A percentile compares a stretch with the other conserved stretches of the same genome.
Conservation (phyloP, 1,139 yeast genomes). For the Kurtzmaniella quercitrusa region DNA sequence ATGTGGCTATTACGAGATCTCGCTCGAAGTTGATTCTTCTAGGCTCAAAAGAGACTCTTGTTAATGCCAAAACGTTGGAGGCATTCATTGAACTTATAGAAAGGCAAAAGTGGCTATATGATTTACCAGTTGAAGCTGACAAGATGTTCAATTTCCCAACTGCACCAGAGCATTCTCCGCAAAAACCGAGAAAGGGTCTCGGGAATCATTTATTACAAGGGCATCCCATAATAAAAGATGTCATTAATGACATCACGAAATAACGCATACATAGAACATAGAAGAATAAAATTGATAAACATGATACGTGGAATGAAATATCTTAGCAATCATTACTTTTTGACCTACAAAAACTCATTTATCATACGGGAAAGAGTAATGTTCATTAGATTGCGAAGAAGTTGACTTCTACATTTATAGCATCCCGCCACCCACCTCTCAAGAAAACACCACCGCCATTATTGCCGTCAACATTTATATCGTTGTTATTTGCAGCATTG, state of each 20-base stretch:
- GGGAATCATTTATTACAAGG: slow-evolving; percentile 13
- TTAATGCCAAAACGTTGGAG: slow-evolving; percentile 49
- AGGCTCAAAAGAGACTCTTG: slow-evolving; percentile 70
- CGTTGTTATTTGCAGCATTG: slow-evolving; percentile 3
- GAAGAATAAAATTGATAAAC: neutral
- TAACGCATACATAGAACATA: slow-evolving; percentile 2
- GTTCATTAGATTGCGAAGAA: slow-evolving; percentile 30
- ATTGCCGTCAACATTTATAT: slow-evolving; percentile 4
- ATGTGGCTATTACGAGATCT: slow-evolving; percentile 93
- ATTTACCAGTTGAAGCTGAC: slow-evolving; percentile 45
- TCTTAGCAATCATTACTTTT: too few relatives aligned
- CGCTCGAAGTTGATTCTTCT: slow-evolving; percentile 74
- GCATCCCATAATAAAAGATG: slow-evolving; percentile 22
- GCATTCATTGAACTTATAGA: slow-evolving; percentile 61
- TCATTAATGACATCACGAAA: slow-evolving; percentile 15
- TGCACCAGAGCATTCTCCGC: neutral
- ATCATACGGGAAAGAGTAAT: slow-evolving; percentile 3
- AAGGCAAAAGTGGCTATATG: slow-evolving; percentile 60
- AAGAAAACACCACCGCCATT: slow-evolving; percentile 17
- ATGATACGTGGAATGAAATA: neutral
- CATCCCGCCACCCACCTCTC: slow-evolving; percentile 18
- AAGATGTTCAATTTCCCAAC: slow-evolving; percentile 24
- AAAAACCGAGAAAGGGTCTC: neutral
- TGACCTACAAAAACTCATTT: too few relatives aligned
- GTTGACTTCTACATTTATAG: slow-evolving; percentile 26